Conservation (phyloP, 1,139 yeast species). For the Candida tetrigidarum region DNA sequence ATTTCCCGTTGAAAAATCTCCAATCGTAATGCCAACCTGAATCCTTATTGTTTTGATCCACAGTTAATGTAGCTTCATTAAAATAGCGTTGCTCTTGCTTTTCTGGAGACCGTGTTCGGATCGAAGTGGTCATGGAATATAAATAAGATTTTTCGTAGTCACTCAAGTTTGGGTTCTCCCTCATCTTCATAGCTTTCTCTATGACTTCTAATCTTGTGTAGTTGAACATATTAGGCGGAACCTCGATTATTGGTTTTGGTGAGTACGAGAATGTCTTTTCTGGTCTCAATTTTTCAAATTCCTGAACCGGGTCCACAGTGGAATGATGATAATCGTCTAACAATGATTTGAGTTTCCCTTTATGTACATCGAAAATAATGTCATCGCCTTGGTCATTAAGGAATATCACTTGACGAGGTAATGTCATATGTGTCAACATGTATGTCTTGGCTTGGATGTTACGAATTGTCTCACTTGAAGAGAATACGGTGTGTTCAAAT, state of each 20-base stretch:
- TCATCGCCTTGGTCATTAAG: constrained; percentile 25
- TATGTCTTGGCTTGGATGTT: constrained; percentile 28
- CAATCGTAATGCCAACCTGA: constrained; percentile 30
- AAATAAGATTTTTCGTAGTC: constrained; percentile 12
- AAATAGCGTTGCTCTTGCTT: constrained; percentile 25
- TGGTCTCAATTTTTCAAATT: constrained; percentile 13
- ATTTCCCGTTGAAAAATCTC: constrained; percentile 26
- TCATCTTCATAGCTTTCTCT: constrained; percentile 1
- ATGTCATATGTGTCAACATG: constrained; percentile 23
- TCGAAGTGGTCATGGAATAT: constrained; percentile 9
- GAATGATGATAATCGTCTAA: neutral
- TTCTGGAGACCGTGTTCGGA: constrained; percentile 9
- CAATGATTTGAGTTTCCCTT: constrained; percentile 5
- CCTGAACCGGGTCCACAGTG: constrained; percentile 17
- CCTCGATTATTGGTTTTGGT: constrained; percentile 11
- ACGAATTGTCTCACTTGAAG: constrained; percentile 24
- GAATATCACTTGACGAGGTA: constrained; percentile 26
- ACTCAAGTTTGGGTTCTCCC: constrained; percentile 2
- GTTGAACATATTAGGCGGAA: constrained; percentile 9
- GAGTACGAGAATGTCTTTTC: constrained; percentile 3
- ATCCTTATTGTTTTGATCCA: constrained; percentile 14
- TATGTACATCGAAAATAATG: constrained; percentile 12
- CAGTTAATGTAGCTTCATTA: constrained; percentile 23
- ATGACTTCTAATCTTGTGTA: constrained; percentile 8
- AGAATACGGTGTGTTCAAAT: constrained; percentile 19